Evolutionary conservation across 2,329 filamentous ascomycete genomes (phyloP).

Genomic region (Septoria petroselini): DNA sequence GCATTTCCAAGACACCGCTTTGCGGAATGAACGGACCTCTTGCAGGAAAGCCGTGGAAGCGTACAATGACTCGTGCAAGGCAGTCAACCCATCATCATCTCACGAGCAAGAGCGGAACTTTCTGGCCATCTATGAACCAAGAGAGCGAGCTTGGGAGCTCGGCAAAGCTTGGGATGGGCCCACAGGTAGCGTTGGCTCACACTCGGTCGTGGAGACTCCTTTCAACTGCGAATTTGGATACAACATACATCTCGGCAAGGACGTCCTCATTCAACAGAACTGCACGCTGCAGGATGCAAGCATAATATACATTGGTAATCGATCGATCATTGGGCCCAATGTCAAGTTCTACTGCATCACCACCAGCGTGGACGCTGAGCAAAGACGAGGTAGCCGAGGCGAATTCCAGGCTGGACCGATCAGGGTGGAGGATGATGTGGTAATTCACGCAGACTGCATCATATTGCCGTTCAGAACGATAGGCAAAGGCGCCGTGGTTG

Average conservation of each 20-base stretch:
- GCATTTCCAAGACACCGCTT: constrained; percentile 67
- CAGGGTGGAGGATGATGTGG: constrained; percentile 70
- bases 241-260: constrained; percentile 83
- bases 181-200: constrained; percentile 65
- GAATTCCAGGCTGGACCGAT: constrained; percentile 68
- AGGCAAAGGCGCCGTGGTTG: constrained; percentile 53
- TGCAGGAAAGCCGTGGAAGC: constrained; percentile 78
- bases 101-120: constrained; percentile 68
- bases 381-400: constrained; percentile 66
- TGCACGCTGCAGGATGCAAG: constrained; percentile 87
- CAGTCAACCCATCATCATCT: constrained; percentile 54
- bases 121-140: constrained; percentile 67
- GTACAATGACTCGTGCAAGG: constrained; percentile 63
- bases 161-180: constrained; percentile 22
- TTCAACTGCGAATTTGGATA: constrained; percentile 96
- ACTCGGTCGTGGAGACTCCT: constrained; percentile 77
- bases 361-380: constrained; percentile 68
- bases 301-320: constrained; percentile 74
- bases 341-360: constrained; percentile 81
- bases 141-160: constrained; percentile 40
- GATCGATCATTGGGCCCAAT: constrained; percentile 68
- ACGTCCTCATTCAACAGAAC: constrained; percentile 77
- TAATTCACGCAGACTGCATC: constrained; percentile 60
- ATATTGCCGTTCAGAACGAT: constrained; percentile 58
- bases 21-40: constrained; percentile 78